A percentile compares a stretch with the other conserved stretches of the same genome.
These are phyloP conservation scores for Domatiomyces catenatus DNA, from an alignment of 2,329 filamentous ascomycete genomes.

Conservation along the genomic window DNA sequence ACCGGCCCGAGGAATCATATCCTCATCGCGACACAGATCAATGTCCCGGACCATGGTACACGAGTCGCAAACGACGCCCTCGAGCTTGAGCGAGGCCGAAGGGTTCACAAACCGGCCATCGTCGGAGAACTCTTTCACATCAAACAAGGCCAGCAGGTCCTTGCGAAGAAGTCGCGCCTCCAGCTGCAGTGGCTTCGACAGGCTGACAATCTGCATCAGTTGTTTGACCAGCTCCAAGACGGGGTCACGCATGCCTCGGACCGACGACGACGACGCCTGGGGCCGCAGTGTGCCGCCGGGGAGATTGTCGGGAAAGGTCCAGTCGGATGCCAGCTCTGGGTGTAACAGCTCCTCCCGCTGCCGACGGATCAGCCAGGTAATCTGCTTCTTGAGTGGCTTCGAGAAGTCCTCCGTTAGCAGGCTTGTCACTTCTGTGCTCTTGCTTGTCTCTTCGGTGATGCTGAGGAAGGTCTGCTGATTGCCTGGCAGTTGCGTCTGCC, in stretches of 20 bases:
- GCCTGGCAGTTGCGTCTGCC: conserved; percentile 43
- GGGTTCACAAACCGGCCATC: conserved; percentile 84
- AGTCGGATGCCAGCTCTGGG: conserved; percentile 73
- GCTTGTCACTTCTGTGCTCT: conserved; percentile 40
- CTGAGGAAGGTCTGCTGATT: conserved; percentile 27
- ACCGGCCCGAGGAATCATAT: conserved; percentile 46
- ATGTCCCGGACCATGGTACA: conserved; percentile 82
- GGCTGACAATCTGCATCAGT: conserved; percentile 77
- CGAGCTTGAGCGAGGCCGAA: conserved; percentile 54
- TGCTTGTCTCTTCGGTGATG: conserved; percentile 41
- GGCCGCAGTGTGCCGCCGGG: conserved; percentile 28
- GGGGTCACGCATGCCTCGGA: conserved; percentile 44
- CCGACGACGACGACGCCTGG: conserved; percentile 31
- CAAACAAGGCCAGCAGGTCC: conserved; percentile 76
- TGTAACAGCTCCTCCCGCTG: conserved; percentile 83
- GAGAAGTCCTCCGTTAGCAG: conserved; percentile 72
- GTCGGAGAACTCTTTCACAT: conserved; percentile 81
- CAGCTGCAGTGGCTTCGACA: conserved; percentile 51
- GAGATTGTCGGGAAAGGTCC: conserved; percentile 57
- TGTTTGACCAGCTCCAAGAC: conserved; percentile 82
- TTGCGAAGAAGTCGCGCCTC: conserved; percentile 80
- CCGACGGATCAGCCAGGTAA: conserved; percentile 62
- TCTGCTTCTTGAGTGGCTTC: conserved; percentile 78
- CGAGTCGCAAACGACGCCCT: conserved; percentile 69
- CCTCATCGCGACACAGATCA: conserved; percentile 81